These are phyloP conservation scores for Flueggea neowawraea DNA, from an alignment of 441 rosid species.

Conservation along the genomic window DNA sequence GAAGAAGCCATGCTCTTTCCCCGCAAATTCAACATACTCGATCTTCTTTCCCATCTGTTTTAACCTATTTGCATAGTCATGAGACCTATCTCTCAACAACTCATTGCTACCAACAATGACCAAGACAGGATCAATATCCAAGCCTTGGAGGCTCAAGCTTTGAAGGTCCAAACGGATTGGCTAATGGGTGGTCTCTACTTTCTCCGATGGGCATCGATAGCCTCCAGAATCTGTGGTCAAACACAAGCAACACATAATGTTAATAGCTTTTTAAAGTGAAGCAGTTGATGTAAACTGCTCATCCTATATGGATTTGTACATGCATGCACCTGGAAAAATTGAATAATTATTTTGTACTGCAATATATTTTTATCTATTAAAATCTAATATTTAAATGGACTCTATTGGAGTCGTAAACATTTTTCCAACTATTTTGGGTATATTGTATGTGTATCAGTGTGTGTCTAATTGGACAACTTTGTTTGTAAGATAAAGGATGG, in stretches of 20 bases:
- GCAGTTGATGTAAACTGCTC: too few species aligned
- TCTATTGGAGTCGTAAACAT: too few species aligned
- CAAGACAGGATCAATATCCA: constrained; percentile 53
- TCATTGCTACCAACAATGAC: constrained; percentile 64
- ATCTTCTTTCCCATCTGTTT: constrained; percentile 52
- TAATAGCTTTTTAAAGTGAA: too few species aligned
- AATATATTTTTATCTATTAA: too few species aligned
- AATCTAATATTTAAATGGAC: too few species aligned
- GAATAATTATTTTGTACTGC: too few species aligned
- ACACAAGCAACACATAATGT: background rate
- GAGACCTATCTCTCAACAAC: constrained; percentile 61
- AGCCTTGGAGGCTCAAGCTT: constrained; percentile 49
- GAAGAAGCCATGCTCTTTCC: constrained; percentile 77
- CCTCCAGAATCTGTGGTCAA: constrained; percentile 74
- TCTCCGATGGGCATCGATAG: constrained; percentile 73
- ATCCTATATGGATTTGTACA: too few species aligned
- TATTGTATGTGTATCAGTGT: too few species aligned
- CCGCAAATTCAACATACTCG: constrained; percentile 55
- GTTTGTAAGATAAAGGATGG: constrained; percentile 3
- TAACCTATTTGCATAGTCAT: constrained; percentile 59
- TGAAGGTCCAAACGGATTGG: constrained; percentile 75
- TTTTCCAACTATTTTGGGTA: background rate
- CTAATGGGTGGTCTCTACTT: constrained; percentile 69
- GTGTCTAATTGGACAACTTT: background rate
- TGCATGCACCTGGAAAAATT: too few species aligned